These are phyloP conservation scores for Primulina eburnea DNA, from an alignment of 257 asterid genomes.

Conservation along the genomic window DNA sequence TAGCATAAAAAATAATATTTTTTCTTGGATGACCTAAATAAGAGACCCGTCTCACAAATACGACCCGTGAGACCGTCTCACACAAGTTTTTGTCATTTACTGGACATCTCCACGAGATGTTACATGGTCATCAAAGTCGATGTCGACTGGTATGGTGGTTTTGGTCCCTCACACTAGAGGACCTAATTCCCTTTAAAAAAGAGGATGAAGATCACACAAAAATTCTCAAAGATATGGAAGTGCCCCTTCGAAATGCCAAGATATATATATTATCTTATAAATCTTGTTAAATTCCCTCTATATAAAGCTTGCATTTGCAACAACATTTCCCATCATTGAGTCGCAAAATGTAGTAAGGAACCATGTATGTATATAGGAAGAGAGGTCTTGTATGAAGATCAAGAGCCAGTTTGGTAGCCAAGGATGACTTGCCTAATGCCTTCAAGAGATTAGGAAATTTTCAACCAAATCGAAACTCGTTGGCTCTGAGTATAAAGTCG, in stretches of 20 bases:
- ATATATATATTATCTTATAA: not conserved
- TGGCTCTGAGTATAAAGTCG: no score
- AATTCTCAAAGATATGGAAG: not conserved
- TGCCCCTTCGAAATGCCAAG: not conserved
- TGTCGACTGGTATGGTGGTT: no score
- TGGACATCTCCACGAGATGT: no score
- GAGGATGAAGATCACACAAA: not conserved
- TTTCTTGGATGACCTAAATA: no score
- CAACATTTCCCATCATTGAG: not conserved
- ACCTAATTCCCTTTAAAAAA: not conserved
- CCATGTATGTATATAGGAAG: slow-evolving; percentile 23
- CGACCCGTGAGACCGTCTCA: no score
- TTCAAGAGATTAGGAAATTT: not conserved
- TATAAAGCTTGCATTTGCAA: not conserved
- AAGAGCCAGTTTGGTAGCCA: slow-evolving; percentile 56
- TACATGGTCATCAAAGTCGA: no score
- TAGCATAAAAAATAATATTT: no score
- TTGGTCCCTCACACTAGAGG: not conserved
- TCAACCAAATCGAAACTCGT: no score
- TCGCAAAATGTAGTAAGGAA: not conserved
- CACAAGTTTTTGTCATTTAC: no score
- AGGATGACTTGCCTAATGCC: slow-evolving; percentile 64
- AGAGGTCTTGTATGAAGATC: slow-evolving; percentile 46
- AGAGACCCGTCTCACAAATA: no score
- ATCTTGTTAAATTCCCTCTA: not conserved